Evolutionary conservation across 2,329 filamentous ascomycete genomes (phyloP).

Genomic region (Fusarium algeriense): DNA sequence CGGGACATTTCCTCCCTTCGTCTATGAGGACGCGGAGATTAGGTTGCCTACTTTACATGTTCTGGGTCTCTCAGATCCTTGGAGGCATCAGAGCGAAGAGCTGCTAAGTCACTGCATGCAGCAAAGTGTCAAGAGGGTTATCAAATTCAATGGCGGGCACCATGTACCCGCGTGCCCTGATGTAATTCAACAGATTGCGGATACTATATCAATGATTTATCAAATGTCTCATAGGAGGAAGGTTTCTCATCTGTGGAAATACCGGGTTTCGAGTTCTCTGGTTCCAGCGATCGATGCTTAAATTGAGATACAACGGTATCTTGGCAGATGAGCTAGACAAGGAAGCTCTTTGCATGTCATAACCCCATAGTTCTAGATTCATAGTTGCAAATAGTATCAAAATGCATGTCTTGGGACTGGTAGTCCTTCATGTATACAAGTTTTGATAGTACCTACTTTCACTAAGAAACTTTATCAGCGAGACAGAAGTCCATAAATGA

Average conservation of each 20-base stretch:
- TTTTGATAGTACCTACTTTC: too few relatives aligned
- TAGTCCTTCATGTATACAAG: too few relatives aligned
- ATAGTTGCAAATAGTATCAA: too few relatives aligned
- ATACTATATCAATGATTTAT: conserved; percentile 2
- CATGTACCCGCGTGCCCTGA: not conserved
- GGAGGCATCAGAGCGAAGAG: not conserved
- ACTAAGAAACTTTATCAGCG: too few relatives aligned
- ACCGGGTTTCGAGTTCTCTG: not conserved
- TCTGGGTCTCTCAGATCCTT: not conserved
- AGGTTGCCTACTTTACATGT: not conserved
- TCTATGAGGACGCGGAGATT: not conserved
- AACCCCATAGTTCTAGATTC: too few relatives aligned
- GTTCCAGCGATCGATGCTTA: not conserved
- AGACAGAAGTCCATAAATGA: too few relatives aligned
- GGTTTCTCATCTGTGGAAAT: not conserved
- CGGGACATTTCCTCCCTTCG: not conserved
- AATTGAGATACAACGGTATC: too few relatives aligned
- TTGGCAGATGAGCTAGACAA: too few relatives aligned
- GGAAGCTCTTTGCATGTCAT: too few relatives aligned
- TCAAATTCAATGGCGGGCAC: conserved; percentile 7
- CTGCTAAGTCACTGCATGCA: not conserved
- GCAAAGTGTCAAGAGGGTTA: conserved; percentile 3
- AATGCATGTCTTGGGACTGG: too few relatives aligned
- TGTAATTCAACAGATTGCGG: not conserved
- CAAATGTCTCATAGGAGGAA: not conserved